phyloP scores from a whole-genome alignment of 2,329 filamentous ascomycete species.

The Stemphylium vesicarium region DNA sequence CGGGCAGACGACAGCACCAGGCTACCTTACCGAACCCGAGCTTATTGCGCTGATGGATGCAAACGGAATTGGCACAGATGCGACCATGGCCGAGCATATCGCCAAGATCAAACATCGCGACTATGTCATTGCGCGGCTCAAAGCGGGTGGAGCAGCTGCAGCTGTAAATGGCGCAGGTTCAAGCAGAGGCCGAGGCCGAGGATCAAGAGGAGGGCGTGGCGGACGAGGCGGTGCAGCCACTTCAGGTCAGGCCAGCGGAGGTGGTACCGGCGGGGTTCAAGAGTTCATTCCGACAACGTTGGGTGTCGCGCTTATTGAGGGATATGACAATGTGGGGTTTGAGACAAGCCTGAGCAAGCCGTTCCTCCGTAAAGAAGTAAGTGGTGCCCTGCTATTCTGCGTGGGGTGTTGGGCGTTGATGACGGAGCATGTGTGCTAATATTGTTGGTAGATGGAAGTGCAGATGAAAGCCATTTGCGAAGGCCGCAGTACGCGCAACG shows the following conservation, averaged over 20 bases:
- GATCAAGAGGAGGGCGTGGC: slow-evolving; percentile 45
- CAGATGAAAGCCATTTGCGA: slow-evolving; percentile 98
- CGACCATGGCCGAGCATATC: slow-evolving; percentile 99
- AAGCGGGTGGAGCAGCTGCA: slow-evolving; percentile 42
- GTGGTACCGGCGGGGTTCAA: slow-evolving; percentile 63
- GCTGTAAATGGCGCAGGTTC: slow-evolving; percentile 49
- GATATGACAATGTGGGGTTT: slow-evolving; percentile 92
- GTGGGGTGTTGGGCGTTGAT: slow-evolving; percentile 8
- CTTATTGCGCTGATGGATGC: slow-evolving; percentile 97
- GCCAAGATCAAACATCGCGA: slow-evolving; percentile 89
- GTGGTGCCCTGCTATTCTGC: slow-evolving; percentile 11
- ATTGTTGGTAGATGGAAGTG: slow-evolving; percentile 73
- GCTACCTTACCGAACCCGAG: slow-evolving; percentile 92
- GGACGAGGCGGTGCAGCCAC: slow-evolving; percentile 54
- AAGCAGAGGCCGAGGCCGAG: slow-evolving; percentile 53
- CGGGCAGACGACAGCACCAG: slow-evolving; percentile 85
- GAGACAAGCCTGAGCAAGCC: slow-evolving; percentile 94
- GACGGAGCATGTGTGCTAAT: slow-evolving; percentile 14
- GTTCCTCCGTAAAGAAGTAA: slow-evolving; percentile 85
- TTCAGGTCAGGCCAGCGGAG: slow-evolving; percentile 48
- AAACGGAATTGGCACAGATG: slow-evolving; percentile 97
- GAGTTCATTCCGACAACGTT: slow-evolving; percentile 94
- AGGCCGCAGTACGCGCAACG: slow-evolving; percentile 74
- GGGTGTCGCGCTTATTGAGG: slow-evolving; percentile 88
- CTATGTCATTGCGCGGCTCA: slow-evolving; percentile 75